Conservation (phyloP, 768 basidiomycete species). For the Amanita fuliginea region DNA sequence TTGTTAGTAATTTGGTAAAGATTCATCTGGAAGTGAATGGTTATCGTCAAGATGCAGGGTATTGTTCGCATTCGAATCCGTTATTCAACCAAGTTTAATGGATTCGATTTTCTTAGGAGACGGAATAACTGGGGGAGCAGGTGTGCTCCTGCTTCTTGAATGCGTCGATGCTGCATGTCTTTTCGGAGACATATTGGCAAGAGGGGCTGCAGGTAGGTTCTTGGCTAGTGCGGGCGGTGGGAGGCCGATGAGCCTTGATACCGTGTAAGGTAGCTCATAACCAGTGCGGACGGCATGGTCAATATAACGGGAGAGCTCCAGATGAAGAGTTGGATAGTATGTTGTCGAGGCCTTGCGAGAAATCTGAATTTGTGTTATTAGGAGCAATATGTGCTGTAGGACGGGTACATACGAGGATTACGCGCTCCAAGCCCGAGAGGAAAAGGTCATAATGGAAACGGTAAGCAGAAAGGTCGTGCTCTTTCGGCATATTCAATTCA, state of each 20-base stretch:
- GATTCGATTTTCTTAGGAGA: conserved; percentile 32
- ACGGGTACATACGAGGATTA: conserved; percentile 57
- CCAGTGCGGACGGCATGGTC: conserved; percentile 50
- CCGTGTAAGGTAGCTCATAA: conserved; percentile 72
- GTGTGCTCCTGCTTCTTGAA: conserved; percentile 8
- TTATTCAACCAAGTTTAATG: conserved; percentile 25
- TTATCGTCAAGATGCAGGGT: neutral
- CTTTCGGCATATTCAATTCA: conserved; percentile 52
- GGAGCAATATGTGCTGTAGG: neutral
- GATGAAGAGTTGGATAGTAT: conserved; percentile 91
- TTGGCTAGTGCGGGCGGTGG: conserved; percentile 61
- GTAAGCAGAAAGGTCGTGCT: conserved; percentile 67
- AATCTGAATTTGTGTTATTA: conserved; percentile 39
- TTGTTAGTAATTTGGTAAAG: neutral
- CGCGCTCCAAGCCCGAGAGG: conserved; percentile 83
- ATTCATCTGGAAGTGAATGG: neutral
- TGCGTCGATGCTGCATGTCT: conserved; percentile 15
- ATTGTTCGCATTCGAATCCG: neutral
- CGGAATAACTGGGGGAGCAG: conserved; percentile 27
- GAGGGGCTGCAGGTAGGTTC: conserved; percentile 19
- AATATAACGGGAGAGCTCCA: conserved; percentile 87
- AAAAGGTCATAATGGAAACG: conserved; percentile 83
- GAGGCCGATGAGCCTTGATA: conserved; percentile 67
- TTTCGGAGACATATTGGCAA: conserved; percentile 6
- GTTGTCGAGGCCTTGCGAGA: conserved; percentile 90